Evolutionary conservation across 805 yeast species (phyloP), one percentile per base, ranked within the genome.

Genomic region (Kurtzmaniella cleridarum): DNA sequence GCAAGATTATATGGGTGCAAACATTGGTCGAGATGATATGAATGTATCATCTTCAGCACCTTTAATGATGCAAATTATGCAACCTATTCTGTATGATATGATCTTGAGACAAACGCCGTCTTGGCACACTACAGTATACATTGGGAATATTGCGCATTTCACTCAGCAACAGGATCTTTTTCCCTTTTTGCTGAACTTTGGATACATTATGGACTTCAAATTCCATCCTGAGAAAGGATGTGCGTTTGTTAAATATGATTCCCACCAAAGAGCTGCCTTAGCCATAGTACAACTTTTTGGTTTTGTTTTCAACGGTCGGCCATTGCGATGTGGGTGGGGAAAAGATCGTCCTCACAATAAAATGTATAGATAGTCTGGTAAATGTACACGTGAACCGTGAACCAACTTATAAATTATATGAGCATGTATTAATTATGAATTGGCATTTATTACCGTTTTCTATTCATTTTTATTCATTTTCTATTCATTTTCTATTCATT

Each of bases 251-350:
- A 83, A 82, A 60, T 87, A 80, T 55, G 95, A 84, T 53, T 73
- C 86, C 32, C 96, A 88, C 59, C 95, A 88, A 52, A 71, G 87
- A 43, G 96, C 96, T 4, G 95, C 95, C 2, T 67, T 85, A 53
- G 95, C 95, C 35, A 87, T 88, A 53, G 83, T 82, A 26, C 91
- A 84, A 53, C 67, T 89, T 46, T 67, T 74, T 14, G 93, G 95
- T 1, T 75, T 79, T 49, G 71, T 71, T 36, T 62, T 87, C 49
- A 81, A 83, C 54, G 95, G 95, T 16, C 73, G 95, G 55, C 81
- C 84, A 16, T 62, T 87, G 55, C 82, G 81, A 55, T 79, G 88
- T 49, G 90, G 95, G 27, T 89, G 96, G 96, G 96, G 95, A 38
- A 84, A 80, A 58, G 84, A 60, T 26, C 54, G 65, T 36, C 64